Evolutionary conservation across 192 early-diverging fungal species (phyloP).

Genomic region (Coemansia sp.): DNA sequence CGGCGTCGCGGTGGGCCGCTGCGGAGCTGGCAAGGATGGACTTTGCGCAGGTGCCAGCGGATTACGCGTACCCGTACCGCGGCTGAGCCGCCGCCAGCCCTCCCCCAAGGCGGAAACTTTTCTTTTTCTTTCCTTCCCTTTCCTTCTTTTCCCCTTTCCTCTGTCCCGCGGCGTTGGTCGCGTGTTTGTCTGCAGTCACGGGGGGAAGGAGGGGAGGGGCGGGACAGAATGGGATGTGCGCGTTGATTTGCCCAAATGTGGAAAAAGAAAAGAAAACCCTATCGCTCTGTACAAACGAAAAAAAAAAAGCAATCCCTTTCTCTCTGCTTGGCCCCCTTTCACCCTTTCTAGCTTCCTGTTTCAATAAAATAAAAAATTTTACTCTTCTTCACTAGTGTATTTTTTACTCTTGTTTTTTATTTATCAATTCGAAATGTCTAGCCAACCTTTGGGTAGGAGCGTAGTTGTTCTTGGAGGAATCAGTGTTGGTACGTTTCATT

Average conservation of each 20-base stretch:
- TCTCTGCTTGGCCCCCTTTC: not conserved
- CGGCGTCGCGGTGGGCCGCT: constrained; percentile 77
- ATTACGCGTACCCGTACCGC: constrained; percentile 45
- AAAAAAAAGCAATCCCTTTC: constrained; percentile 2
- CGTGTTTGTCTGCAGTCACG: not conserved
- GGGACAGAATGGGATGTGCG: not conserved
- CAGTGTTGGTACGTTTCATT: constrained; percentile 33
- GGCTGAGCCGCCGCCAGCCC: not conserved
- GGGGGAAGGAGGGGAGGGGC: not conserved
- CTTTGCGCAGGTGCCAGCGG: constrained; percentile 62
- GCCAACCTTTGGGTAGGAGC: constrained; percentile 39
- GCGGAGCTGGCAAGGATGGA: constrained; percentile 65
- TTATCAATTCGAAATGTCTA: constrained; percentile 11
- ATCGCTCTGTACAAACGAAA: not conserved
- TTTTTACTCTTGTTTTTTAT: constrained; percentile 5
- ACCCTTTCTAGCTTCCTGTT: no score
- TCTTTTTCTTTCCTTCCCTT: not conserved
- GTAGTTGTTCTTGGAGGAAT: constrained; percentile 40
- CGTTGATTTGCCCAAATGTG: constrained; percentile 1
- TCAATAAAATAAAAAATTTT: not conserved
- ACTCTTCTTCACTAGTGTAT: constrained; percentile 2
- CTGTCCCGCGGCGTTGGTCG: no score
- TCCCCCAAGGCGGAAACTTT: no score
- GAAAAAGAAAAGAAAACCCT: not conserved
- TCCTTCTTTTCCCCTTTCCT: not conserved